phyloP scores from a whole-genome alignment of 306 rosid genomes.

The Malus sieversii region DNA sequence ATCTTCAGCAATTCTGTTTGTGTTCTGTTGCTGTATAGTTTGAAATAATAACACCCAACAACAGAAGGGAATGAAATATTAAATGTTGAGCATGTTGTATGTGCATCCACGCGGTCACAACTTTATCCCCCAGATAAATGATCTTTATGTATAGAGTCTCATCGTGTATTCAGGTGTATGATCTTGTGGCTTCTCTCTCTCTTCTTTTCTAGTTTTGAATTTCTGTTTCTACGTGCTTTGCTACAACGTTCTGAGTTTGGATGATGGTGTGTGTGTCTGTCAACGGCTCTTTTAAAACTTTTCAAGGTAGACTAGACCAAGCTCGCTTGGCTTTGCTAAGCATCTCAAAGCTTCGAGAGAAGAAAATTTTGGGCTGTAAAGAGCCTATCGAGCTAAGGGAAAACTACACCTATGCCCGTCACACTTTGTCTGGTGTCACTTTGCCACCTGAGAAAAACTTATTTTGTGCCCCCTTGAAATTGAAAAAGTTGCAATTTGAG shows the following conservation, averaged over 20 bases:
- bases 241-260: background rate
- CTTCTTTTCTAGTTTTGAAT: background rate
- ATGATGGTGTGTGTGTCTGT: background rate
- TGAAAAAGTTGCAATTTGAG: background rate
- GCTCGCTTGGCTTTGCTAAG: background rate
- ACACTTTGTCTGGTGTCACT: background rate
- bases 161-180: background rate
- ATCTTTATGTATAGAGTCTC: background rate
- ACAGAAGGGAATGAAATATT: background rate
- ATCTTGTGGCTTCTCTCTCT: background rate
- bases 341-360: background rate
- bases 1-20: background rate
- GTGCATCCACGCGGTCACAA: background rate
- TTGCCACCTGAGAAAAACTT: background rate
- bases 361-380: background rate
- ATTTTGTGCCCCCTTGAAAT: background rate
- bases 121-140: background rate
- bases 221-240: background rate
- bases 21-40: background rate
- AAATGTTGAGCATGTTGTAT: background rate
- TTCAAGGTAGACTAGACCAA: constrained; percentile 7
- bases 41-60: background rate
- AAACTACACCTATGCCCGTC: background rate
- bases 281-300: background rate
- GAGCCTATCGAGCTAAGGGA: background rate